phyloP scores from a whole-genome alignment of 176 grass and related monocot species.

The Chloris gayana region DNA sequence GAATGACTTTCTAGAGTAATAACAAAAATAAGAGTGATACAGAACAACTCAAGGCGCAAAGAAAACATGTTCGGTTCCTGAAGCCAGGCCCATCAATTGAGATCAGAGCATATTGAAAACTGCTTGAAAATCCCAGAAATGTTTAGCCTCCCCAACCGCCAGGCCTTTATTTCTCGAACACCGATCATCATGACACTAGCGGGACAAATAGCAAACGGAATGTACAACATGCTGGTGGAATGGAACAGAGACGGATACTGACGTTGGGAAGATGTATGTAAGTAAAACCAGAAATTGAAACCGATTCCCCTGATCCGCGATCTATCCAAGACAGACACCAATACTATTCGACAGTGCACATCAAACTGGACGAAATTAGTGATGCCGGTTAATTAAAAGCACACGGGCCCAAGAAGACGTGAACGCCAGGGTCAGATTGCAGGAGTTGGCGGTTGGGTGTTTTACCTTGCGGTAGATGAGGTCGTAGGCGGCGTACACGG shows the following conservation, averaged over 20 bases:
- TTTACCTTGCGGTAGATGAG: constrained; percentile 70
- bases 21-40: not conserved
- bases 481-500: constrained; percentile 52
- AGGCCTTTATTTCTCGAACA: no score
- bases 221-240: no score
- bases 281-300: no score
- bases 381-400: no score
- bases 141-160: not conserved
- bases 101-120: not conserved
- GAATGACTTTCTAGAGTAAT: not conserved
- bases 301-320: not conserved
- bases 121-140: not conserved
- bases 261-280: no score
- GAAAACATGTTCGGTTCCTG: not conserved
- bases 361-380: not conserved
- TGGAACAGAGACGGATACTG: no score
- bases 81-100: not conserved
- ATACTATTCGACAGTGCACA: no score
- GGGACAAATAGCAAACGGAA: no score
- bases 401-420: not conserved
- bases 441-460: not conserved
- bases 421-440: not conserved
- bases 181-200: no score
- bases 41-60: not conserved
- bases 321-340: not conserved